Conservation (phyloP, 2,329 filamentous ascomycete genomes). For the Emericellopsis cladophorae region DNA sequence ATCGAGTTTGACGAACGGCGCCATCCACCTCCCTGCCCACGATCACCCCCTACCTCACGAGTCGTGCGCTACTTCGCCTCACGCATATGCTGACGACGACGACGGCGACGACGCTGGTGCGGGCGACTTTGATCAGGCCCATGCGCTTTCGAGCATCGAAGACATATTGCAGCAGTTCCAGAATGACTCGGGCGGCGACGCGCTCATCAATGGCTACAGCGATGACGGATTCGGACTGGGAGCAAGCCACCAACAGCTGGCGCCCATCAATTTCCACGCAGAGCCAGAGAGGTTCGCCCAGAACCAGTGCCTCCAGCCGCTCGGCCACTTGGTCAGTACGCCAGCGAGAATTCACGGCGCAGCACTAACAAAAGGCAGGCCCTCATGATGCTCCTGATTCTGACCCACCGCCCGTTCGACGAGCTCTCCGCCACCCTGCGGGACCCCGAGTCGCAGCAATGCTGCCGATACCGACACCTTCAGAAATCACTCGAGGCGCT, state of each 20-base stretch:
- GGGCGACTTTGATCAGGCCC: conserved; percentile 24
- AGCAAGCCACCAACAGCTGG: not conserved
- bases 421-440: conserved; percentile 19
- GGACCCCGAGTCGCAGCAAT: conserved; percentile 18
- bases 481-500: conserved; percentile 18
- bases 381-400: conserved; percentile 17
- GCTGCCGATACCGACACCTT: conserved; percentile 16
- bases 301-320: conserved; percentile 21
- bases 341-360: too few relatives aligned
- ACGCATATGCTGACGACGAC: not conserved
- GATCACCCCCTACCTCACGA: too few relatives aligned
- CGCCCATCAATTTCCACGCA: conserved; percentile 16
- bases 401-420: conserved; percentile 22
- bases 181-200: conserved; percentile 7
- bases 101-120: not conserved
- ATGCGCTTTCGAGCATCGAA: conserved; percentile 25
- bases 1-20: too few relatives aligned
- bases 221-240: not conserved
- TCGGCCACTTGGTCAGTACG: conserved; percentile 25
- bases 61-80: not conserved
- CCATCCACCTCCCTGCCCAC: too few relatives aligned
- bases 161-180: conserved; percentile 21
- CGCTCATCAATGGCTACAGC: not conserved
- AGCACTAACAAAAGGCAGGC: too few relatives aligned
- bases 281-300: conserved; percentile 24